Evolutionary conservation across 805 yeast species (phyloP), one percentile per base, ranked within the genome.

Genomic region (Ogataea corticis): DNA sequence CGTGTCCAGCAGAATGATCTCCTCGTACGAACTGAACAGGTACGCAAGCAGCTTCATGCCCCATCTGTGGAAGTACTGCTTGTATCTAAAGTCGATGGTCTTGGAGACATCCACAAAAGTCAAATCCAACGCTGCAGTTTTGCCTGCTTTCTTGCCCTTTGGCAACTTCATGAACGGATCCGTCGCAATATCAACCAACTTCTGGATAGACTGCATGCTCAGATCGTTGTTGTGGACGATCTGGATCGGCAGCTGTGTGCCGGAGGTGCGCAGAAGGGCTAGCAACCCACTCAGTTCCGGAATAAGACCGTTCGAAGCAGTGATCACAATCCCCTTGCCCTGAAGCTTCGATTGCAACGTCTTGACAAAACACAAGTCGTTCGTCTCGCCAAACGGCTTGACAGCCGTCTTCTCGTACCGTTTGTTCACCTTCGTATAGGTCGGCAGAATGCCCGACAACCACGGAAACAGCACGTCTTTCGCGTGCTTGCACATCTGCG

Each of bases 21-120:
- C 83, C 52, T 77, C 80, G 56, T 75, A 79, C 1, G 83, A 73
- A 49, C 75, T 81, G 61, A 83, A 82, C 30, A 79, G 49, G 19
- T 76, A 68, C 1, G 87, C 84, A 27, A 81, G 55, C 60, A 83
- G 71, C 57, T 82, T 83, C 63, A 61, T 66, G 27, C 68, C 63
- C 55, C 61, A 66, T 23, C 56, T 50, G 27, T 41, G 44, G 50
- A 61, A 66, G 44, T 50, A 59, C 4, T 45, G 40, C 43, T 51
- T 54, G 45, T 57, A 66, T 29, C 45, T 50, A 34, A 51, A 57
- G 30, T 48, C 42, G 18, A 67, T 54, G 2, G 62, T 50, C 18
- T 54, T 55, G 2, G 67, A 60, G 19, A 66, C 62, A 51, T 67
- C 67, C 25, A 67, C 69, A 56, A 66, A 56, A 12, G 61, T 56